Percentiles rank a stretch among this genome's conserved stretches.
These are phyloP conservation scores for Monosporascus sp. DNA, from an alignment of 2,329 filamentous ascomycete genomes.

Conservation along the genomic window DNA sequence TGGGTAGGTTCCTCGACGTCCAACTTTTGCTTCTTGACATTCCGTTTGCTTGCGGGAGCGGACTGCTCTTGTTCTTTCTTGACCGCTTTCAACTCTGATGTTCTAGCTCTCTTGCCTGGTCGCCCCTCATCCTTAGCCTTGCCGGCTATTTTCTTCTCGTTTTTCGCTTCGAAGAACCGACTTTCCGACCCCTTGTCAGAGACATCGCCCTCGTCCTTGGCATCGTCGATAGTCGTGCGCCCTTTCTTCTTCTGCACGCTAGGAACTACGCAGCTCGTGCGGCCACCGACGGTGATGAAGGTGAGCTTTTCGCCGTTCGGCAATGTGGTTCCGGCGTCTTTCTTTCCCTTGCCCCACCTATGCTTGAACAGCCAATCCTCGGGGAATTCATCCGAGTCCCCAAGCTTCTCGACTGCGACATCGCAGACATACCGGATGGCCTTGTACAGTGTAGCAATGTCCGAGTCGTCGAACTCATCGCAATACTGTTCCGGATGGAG, in stretches of 20 bases:
- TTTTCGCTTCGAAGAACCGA: constrained; percentile 15
- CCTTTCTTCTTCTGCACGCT: constrained; percentile 76
- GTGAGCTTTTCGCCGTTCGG: constrained; percentile 82
- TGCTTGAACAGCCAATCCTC: constrained; percentile 83
- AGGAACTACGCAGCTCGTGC: constrained; percentile 86
- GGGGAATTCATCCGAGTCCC: constrained; percentile 79
- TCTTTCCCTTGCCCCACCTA: constrained; percentile 85
- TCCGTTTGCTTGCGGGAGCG: not conserved
- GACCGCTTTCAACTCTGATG: constrained; percentile 8
- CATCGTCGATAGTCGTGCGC: constrained; percentile 28
- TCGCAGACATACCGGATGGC: constrained; percentile 75
- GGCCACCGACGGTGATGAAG: constrained; percentile 82
- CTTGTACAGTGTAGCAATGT: constrained; percentile 67
- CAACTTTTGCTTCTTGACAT: constrained; percentile 2
- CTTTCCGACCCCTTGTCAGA: constrained; percentile 11
- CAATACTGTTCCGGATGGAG: constrained; percentile 92
- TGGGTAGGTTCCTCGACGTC: constrained; percentile 15
- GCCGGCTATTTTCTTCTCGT: constrained; percentile 6
- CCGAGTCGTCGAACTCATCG: constrained; percentile 67
- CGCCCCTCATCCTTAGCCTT: constrained; percentile 9
- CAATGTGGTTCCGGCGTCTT: constrained; percentile 58
- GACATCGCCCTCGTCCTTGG: constrained; percentile 32
- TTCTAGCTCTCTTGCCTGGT: constrained; percentile 16
- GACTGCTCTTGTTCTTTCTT: constrained; percentile 20
- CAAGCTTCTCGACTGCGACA: constrained; percentile 71